These are phyloP conservation scores for Chytriomyces confervae DNA, from an alignment of 192 early-diverging fungal species.

Conservation along the genomic window DNA sequence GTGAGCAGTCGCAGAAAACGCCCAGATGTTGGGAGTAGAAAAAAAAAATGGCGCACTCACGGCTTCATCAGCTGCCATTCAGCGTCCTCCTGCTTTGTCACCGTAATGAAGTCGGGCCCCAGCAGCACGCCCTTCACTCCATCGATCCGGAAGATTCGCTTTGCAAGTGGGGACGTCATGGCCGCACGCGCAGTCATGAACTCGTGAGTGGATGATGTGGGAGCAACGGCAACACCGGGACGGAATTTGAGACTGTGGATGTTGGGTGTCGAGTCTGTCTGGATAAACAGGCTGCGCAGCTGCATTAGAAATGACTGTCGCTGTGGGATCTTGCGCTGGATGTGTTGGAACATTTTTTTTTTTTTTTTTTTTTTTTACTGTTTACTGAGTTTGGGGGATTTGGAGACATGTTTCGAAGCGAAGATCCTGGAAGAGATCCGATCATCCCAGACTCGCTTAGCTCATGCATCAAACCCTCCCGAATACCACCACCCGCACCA, in stretches of 20 bases:
- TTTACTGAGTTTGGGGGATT: too few relatives aligned
- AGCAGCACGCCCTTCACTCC: conserved; percentile 90
- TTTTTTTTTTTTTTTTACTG: too few relatives aligned
- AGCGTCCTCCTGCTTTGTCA: conserved; percentile 86
- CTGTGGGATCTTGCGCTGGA: too few relatives aligned
- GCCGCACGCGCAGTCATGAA: conserved; percentile 77
- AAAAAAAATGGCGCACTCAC: neutral
- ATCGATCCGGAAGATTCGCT: conserved; percentile 89
- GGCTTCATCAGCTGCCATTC: conserved; percentile 98
- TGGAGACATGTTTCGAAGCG: too few relatives aligned
- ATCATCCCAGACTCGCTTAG: too few relatives aligned
- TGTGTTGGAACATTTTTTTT: too few relatives aligned
- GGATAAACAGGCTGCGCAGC: conserved; percentile 58
- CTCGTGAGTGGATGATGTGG: conserved; percentile 67
- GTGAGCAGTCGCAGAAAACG: neutral
- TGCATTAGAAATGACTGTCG: too few relatives aligned
- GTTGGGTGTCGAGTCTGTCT: conserved; percentile 90
- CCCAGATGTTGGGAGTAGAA: neutral
- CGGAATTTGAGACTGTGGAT: conserved; percentile 95
- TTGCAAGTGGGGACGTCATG: conserved; percentile 83
- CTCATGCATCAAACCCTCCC: too few relatives aligned
- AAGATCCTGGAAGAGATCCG: too few relatives aligned
- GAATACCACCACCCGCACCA: too few relatives aligned
- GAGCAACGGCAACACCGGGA: conserved; percentile 80
- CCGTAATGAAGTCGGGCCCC: conserved; percentile 93